Evolutionary conservation across 2,329 filamentous ascomycete species (phyloP), one percentile per base, ranked within the genome.

Genomic region (Chaetomium sp.): DNA sequence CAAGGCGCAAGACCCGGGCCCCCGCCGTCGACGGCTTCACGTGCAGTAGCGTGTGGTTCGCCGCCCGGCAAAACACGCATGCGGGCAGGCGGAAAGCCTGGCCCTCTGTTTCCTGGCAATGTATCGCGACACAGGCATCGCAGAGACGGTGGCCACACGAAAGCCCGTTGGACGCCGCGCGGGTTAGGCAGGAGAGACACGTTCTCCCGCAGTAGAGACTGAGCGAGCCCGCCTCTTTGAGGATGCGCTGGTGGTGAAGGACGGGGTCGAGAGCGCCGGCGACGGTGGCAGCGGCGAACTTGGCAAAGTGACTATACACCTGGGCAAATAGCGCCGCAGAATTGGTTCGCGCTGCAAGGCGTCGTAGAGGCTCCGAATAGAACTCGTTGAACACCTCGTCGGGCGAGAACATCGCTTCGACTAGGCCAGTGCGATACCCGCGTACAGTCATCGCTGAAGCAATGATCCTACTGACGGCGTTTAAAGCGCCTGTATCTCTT

Each of bases 11-110:
- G 36, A 49, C 19, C 12, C 47, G 47, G 36, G 10, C 47, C n/a
- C 47, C 47, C 10, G 36, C 36, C 12, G 35, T 49, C 35, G 47
- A 49, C 36, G 47, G 47, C 47, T 49, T 49, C 36, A 49, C 47
- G 19, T 49, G 47, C 14, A 49, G 36, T 37, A 37, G 47, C 40
- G 36, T 49, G 36, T 49, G 11, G 36, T 49, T 49, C 36, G 47
- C 36, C 35, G 47, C 47, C n/a, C 36, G 11, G 10, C 47, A 49
- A 33, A 49, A 49, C 5, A 49, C 47, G 36, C 36, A 49, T 19
- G 36, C 19, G 47, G 47, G 36, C n/a, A 49, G 47, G 19, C 6
- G 36, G 19, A 40, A n/a, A 40, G 47, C n/a, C n/a, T 49, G 36
- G 47, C 47, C 47, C n/a, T 49, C 47, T 6, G 14, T 4, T 27